Conservation (phyloP, 2,329 filamentous ascomycete species). For the Cryphonectria japonica region DNA sequence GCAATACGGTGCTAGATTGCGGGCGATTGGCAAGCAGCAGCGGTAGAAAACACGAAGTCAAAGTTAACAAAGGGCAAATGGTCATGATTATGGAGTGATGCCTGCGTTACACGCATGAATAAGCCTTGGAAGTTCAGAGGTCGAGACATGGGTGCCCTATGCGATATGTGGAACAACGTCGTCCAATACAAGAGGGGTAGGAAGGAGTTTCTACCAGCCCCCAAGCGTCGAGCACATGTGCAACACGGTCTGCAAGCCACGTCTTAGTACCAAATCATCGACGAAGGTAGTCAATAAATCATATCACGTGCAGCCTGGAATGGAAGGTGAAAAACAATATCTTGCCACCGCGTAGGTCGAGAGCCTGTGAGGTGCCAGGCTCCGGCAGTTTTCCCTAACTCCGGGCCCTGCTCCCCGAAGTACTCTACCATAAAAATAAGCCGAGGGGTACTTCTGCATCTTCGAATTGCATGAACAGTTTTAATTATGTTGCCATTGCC, state of each 20-base stretch:
- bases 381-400: constrained; percentile 6
- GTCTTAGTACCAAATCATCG: neutral
- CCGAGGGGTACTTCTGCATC: constrained; percentile 2
- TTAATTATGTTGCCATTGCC: neutral
- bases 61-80: too few species aligned
- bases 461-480: neutral
- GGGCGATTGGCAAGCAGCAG: constrained; percentile 15
- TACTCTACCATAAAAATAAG: constrained; percentile 9
- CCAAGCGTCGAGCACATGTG: neutral
- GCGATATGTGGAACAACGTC: neutral
- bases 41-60: neutral
- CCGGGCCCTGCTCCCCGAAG: constrained; percentile 5
- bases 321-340: neutral
- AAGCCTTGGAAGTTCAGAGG: neutral
- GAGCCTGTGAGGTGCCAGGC: too few species aligned
- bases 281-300: neutral
- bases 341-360: neutral
- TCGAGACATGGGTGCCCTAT: neutral
- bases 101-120: neutral
- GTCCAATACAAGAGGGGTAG: neutral
- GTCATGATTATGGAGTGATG: neutral
- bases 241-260: neutral
- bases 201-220: neutral
- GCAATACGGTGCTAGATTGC: constrained; percentile 19
- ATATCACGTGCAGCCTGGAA: neutral